Evolutionary conservation across 257 asterid species (phyloP).

Genomic region (Apocynum venetum): DNA sequence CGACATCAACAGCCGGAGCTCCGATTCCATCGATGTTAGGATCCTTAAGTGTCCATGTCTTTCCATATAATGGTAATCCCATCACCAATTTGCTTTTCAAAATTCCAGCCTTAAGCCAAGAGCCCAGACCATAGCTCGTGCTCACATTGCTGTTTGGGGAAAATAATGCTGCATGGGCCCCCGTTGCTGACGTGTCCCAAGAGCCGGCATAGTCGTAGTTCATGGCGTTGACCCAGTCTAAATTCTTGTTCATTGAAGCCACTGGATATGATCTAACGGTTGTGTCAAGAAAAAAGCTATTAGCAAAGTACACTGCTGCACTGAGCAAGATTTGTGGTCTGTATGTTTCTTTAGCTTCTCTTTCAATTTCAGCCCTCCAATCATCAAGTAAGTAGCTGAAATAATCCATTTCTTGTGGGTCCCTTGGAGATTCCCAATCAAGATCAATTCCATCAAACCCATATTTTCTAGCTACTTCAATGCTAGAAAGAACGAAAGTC

Average conservation of each 20-base stretch:
- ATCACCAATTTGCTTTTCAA: constrained; percentile 49
- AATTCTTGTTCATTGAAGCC: constrained; percentile 39
- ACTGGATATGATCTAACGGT: constrained; percentile 42
- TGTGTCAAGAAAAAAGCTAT: constrained; percentile 36
- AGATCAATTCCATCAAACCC: constrained; percentile 74
- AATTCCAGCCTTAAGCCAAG: constrained; percentile 67
- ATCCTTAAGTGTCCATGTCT: constrained; percentile 69
- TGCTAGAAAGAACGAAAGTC: constrained; percentile 52
- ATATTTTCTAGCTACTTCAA: constrained; percentile 52
- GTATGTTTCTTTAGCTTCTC: constrained; percentile 32
- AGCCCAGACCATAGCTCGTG: constrained; percentile 59
- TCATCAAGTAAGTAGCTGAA: constrained; percentile 40
- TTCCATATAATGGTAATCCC: constrained; percentile 79
- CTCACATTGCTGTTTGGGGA: constrained; percentile 52
- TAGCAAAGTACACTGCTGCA: constrained; percentile 75
- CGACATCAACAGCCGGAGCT: constrained; percentile 15
- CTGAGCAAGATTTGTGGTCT: constrained; percentile 56
- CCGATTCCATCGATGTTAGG: constrained; percentile 21
- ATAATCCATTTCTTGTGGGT: constrained; percentile 48
- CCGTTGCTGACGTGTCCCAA: constrained; percentile 34
- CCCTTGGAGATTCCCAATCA: constrained; percentile 75
- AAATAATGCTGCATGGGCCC: constrained; percentile 48
- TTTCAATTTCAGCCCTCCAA: constrained; percentile 56
- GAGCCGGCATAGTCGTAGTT: constrained; percentile 66
- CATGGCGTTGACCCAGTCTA: constrained; percentile 82